Conservation (phyloP, 1,139 yeast species). For the Suhomyces wounanorum region DNA sequence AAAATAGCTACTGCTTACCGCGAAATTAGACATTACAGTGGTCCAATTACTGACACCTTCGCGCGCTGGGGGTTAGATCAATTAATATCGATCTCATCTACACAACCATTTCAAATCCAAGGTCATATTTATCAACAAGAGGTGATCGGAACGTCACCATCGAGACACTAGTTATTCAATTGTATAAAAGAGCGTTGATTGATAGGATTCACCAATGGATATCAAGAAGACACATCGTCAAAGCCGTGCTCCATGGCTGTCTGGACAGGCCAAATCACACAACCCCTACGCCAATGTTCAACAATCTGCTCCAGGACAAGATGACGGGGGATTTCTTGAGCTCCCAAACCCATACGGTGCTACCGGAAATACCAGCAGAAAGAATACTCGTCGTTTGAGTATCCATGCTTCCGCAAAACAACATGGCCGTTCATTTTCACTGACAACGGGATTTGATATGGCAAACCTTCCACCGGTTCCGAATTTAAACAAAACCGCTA, state of each 20-base stretch:
- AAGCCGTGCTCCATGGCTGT: constrained; percentile 51
- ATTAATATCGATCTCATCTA: not conserved
- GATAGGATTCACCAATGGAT: constrained; percentile 24
- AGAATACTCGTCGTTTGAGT: constrained; percentile 41
- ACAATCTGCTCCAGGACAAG: constrained; percentile 10
- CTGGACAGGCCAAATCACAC: constrained; percentile 19
- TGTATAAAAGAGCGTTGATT: not conserved
- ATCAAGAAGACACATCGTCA: constrained; percentile 39
- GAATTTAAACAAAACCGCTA: constrained; percentile 20
- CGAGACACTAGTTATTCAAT: not conserved
- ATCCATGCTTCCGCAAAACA: constrained; percentile 46
- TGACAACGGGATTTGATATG: constrained; percentile 27
- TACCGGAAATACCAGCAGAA: constrained; percentile 20
- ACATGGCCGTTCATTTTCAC: constrained; percentile 32
- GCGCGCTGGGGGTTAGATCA: not conserved
- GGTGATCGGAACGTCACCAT: not conserved
- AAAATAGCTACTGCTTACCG: not conserved
- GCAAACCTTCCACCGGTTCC: constrained; percentile 46
- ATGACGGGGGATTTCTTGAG: constrained; percentile 2
- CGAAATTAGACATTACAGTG: not conserved
- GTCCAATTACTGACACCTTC: not conserved
- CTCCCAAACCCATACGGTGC: constrained; percentile 21
- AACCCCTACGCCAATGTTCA: constrained; percentile 43
- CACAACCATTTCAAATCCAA: not conserved
- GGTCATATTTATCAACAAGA: not conserved